Evolutionary conservation across 1,139 yeast species (phyloP).

Genomic region (Starmera stellimalicola): DNA sequence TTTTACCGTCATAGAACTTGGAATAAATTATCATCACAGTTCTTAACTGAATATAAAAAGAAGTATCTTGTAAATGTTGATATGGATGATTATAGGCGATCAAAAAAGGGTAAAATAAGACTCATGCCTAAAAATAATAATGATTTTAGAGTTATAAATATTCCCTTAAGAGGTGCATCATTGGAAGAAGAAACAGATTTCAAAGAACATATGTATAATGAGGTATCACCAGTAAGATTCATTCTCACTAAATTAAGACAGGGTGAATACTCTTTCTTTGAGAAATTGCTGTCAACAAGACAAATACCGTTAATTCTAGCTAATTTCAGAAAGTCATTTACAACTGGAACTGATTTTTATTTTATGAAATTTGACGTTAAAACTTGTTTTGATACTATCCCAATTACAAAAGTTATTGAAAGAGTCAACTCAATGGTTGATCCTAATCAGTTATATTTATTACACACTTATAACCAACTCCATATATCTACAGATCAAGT

Average conservation of each 20-base stretch:
- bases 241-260: constrained; percentile 21
- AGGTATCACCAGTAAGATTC: constrained; percentile 30
- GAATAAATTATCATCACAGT: constrained; percentile 34
- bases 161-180: constrained; percentile 32
- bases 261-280: constrained; percentile 15
- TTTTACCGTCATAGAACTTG: constrained; percentile 59
- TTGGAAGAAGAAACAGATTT: constrained; percentile 17
- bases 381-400: constrained; percentile 72
- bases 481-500: not conserved
- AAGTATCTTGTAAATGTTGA: constrained; percentile 20
- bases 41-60: constrained; percentile 31
- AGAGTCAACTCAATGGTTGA: constrained; percentile 14
- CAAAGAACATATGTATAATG: constrained; percentile 18
- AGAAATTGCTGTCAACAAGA: constrained; percentile 23
- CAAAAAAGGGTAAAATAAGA: constrained; percentile 27
- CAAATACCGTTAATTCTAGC: constrained; percentile 25
- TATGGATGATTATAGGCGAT: constrained; percentile 6
- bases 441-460: constrained; percentile 6
- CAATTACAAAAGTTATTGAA: constrained; percentile 36
- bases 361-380: constrained; percentile 69
- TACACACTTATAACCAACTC: constrained; percentile 2
- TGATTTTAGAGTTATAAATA: constrained; percentile 51
- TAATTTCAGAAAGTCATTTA: constrained; percentile 18
- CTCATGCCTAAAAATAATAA: constrained; percentile 45
- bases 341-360: constrained; percentile 20